Base-by-base conservation (phyloP, 2,329 filamentous ascomycete species). In the Aspergillus sojae region DNA sequence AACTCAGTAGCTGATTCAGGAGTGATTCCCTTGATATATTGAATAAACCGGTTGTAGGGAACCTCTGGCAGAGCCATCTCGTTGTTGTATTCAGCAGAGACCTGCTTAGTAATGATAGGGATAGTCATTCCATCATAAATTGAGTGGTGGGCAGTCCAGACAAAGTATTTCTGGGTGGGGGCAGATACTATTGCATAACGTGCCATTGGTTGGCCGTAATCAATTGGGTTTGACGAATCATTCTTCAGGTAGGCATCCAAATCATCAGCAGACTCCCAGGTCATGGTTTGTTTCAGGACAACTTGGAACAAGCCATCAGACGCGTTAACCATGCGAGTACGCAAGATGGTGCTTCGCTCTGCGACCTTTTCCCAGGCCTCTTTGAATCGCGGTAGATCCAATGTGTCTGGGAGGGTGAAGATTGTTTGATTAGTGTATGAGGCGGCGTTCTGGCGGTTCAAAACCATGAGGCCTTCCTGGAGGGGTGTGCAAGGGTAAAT, bases 71-170 rank as follows among this genome's bases (percentile, higher is more conserved):
- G 16, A 30, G 46, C 46, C 11, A 50, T 28, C 30, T 50, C 46
- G 16, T 30, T 50, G 5, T 19, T 50, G 11, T 50, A 50, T 30
- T 50, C 14, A 50, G 46, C 46, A 19, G 46, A 50, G 21, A 50
- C 46, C 46, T 50, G 46, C 26, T 50, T 50, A 16, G 26, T n/a
- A 2, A 50, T 14, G 23, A 50, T 50, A 19, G 71, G 69, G 43
- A 71, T 60, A 10, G 69, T 71, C 74, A 72, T 74, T 9, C 79
- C 81, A 67, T 83, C 81, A 61, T 82, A 82, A 5, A 82, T 67
- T 5, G 78, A 79, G 61, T 82, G 80, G 63, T 83, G 81, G 62
- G 78, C 75, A 0, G 79, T 80, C 65, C 77, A 78, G 14, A 81
- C 72, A 23, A 82, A 74, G 61, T 78, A 71, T 12, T 63, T 39